These are phyloP conservation scores for Escovopsis sp. DNA, from an alignment of 2,329 filamentous ascomycete species.

Conservation along the genomic window DNA sequence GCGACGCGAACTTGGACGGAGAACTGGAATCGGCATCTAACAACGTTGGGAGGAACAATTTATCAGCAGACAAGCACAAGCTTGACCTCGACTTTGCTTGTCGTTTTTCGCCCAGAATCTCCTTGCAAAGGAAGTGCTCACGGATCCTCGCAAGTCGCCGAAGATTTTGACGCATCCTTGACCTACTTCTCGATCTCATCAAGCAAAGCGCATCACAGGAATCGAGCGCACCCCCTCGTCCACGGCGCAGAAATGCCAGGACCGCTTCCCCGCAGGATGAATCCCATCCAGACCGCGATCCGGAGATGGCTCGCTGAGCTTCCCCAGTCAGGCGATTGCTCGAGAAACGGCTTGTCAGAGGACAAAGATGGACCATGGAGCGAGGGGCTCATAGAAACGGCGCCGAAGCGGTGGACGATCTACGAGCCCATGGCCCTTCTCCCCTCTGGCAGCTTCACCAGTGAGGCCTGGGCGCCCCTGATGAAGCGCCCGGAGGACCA, in stretches of 20 bases:
- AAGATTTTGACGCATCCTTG: no score
- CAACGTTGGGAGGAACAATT: no score
- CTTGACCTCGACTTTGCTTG: no score
- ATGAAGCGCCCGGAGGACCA: constrained; percentile 15
- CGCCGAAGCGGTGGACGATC: constrained; percentile 43
- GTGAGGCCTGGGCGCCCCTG: constrained; percentile 23
- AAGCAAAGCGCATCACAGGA: neutral
- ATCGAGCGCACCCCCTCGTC: neutral
- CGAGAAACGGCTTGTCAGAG: no score
- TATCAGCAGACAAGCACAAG: no score
- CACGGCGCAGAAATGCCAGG: constrained; percentile 12
- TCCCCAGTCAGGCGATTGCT: neutral
- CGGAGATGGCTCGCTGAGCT: constrained; percentile 14
- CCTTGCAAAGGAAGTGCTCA: no score
- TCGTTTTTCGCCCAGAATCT: no score
- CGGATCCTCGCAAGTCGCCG: no score
- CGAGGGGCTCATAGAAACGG: constrained; percentile 21
- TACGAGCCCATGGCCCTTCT: constrained; percentile 49
- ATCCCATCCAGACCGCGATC: constrained; percentile 20
- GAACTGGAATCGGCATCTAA: no score
- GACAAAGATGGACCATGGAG: constrained; percentile 6
- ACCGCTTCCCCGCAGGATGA: constrained; percentile 9
- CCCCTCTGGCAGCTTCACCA: constrained; percentile 41
- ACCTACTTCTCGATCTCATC: no score
- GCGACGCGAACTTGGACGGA: no score